phyloP scores from a whole-genome alignment of 1,139 yeast genomes.

The Hansenula sp. region DNA sequence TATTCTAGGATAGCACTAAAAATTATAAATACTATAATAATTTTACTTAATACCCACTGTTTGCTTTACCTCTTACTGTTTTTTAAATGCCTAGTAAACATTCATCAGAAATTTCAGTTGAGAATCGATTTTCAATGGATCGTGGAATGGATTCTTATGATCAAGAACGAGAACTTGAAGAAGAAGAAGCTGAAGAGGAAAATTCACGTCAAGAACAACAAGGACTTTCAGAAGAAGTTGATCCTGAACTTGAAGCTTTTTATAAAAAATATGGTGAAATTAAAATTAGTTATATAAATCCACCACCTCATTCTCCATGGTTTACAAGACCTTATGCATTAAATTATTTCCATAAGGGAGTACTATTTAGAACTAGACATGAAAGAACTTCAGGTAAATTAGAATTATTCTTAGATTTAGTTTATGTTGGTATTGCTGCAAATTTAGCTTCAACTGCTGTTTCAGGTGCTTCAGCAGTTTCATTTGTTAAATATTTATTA shows the following conservation, averaged over 20 bases:
- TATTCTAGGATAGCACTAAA: too few relatives aligned
- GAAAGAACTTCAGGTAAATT: slow-evolving; percentile 49
- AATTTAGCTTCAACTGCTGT: slow-evolving; percentile 54
- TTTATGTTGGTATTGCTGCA: slow-evolving; percentile 63
- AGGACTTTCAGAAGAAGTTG: slow-evolving; percentile 2
- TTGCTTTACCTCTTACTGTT: too few relatives aligned
- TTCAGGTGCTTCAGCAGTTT: slow-evolving; percentile 43
- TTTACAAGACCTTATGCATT: slow-evolving; percentile 55
- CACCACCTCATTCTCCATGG: slow-evolving; percentile 41
- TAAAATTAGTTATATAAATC: slow-evolving; percentile 42
- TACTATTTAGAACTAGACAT: slow-evolving; percentile 49
- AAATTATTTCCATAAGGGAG: slow-evolving; percentile 57
- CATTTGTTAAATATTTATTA: slow-evolving; percentile 45
- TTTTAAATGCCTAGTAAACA: too few relatives aligned
- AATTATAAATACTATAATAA: too few relatives aligned
- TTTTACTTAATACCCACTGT: too few relatives aligned
- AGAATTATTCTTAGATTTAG: slow-evolving; percentile 58
- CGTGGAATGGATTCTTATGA: too few relatives aligned
- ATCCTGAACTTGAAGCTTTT: slow-evolving; percentile 41
- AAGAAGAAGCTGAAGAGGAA: background rate
- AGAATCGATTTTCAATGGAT: too few relatives aligned
- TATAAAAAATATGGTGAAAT: slow-evolving; percentile 47
- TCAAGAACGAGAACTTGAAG: background rate
- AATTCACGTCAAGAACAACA: background rate
- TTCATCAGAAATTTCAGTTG: too few relatives aligned